These are phyloP conservation scores for Nakaseomyces glabratus DNA, from an alignment of 1,139 yeast genomes.

Conservation along the genomic window DNA sequence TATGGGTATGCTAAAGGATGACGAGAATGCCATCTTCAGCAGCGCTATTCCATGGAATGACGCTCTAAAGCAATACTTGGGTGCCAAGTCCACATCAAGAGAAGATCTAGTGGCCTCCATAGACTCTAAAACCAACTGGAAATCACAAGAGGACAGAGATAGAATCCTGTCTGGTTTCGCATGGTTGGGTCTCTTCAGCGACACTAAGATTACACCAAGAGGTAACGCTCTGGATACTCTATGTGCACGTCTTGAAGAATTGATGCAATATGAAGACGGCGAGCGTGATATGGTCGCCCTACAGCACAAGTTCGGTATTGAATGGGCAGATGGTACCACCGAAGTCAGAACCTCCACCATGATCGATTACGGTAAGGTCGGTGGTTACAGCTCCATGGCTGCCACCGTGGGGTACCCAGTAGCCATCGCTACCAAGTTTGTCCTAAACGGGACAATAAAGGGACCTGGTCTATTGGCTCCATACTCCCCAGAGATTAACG, in stretches of 20 bases:
- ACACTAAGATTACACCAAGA: conserved; percentile 68
- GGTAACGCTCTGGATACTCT: conserved; percentile 92
- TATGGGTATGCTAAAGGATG: conserved; percentile 83
- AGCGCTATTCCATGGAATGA: conserved; percentile 74
- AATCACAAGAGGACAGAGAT: conserved; percentile 70
- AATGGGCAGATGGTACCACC: conserved; percentile 85
- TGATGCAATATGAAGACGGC: conserved; percentile 92
- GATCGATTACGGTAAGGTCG: conserved; percentile 90
- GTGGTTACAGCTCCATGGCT: conserved; percentile 98
- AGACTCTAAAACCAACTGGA: conserved; percentile 69
- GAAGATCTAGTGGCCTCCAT: conserved; percentile 68
- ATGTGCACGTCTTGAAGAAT: conserved; percentile 90
- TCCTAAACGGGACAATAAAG: conserved; percentile 72
- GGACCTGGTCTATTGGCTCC: conserved; percentile 89
- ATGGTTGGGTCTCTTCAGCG: conserved; percentile 91
- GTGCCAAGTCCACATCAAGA: conserved; percentile 61
- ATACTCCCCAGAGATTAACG: conserved; percentile 79
- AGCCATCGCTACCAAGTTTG: conserved; percentile 87
- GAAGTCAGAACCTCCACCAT: conserved; percentile 93
- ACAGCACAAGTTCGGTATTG: conserved; percentile 96
- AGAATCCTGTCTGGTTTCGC: conserved; percentile 81
- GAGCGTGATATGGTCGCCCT: conserved; percentile 92
- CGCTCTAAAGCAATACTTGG: conserved; percentile 68
- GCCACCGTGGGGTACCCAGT: conserved; percentile 97
- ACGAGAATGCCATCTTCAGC: conserved; percentile 49